Conservation (phyloP, 1,284 basidiomycete genomes). For the Omphalotus olearius region DNA sequence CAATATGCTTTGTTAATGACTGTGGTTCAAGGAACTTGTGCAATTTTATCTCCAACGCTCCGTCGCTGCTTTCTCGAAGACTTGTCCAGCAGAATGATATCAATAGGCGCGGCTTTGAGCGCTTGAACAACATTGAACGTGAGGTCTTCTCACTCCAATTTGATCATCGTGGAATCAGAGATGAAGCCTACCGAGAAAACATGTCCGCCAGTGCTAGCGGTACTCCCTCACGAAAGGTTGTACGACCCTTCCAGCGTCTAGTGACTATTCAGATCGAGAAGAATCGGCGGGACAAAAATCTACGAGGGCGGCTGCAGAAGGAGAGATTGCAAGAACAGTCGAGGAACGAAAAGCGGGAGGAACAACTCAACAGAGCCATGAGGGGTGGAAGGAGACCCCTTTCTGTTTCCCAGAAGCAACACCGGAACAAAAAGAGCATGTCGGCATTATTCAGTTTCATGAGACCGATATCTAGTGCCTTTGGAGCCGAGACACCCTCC, state of each 20-base stretch:
- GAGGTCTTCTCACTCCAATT: conserved; percentile 56
- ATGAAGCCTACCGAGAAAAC: conserved; percentile 67
- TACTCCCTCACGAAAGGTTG: conserved; percentile 41
- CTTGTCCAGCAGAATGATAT: conserved; percentile 47
- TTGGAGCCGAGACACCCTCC: conserved; percentile 52
- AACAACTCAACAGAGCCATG: conserved; percentile 70
- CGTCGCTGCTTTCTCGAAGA: conserved; percentile 36
- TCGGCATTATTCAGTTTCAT: conserved; percentile 78
- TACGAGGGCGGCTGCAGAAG: conserved; percentile 62
- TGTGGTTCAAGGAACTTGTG: conserved; percentile 50
- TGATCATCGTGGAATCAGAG: conserved; percentile 65
- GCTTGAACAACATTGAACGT: conserved; percentile 68
- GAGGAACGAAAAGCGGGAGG: conserved; percentile 65
- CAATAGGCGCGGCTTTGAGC: conserved; percentile 65
- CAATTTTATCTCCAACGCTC: conserved; percentile 55
- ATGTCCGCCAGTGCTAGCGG: conserved; percentile 35
- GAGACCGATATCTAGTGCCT: conserved; percentile 82
- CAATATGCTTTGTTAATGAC: conserved; percentile 11
- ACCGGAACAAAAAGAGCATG: conserved; percentile 80
- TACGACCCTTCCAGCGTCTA: conserved; percentile 66
- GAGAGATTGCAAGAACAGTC: conserved; percentile 73
- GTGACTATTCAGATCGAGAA: conserved; percentile 70
- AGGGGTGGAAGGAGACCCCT: conserved; percentile 45
- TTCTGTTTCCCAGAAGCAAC: conserved; percentile 52
- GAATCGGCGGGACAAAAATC: conserved; percentile 65